Conservation (phyloP, 805 yeast genomes). For the Hanseniaspora occidentalis region DNA sequence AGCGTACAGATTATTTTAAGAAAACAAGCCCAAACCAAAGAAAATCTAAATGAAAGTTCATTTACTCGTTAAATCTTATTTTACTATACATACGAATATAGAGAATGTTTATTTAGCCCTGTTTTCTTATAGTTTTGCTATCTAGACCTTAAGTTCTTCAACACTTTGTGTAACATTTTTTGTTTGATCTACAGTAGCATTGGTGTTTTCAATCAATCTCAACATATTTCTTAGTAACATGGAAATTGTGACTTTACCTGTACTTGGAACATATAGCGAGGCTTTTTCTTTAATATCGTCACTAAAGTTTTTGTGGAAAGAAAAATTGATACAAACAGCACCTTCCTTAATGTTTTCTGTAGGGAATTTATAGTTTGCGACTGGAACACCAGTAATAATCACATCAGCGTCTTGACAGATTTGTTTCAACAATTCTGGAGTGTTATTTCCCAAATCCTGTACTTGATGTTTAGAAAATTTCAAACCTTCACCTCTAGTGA, state of each 20-base stretch:
- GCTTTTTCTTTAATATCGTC: conserved; percentile 78
- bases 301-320: conserved; percentile 77
- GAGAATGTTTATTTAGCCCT: too few relatives aligned
- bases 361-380: conserved; percentile 74
- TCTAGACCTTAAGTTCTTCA: too few relatives aligned
- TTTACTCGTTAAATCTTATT: too few relatives aligned
- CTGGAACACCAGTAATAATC: conserved; percentile 91
- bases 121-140: too few relatives aligned
- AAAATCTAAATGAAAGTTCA: too few relatives aligned
- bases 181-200: neutral
- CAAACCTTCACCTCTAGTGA: conserved; percentile 89
- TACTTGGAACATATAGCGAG: conserved; percentile 85
- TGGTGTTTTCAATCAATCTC: conserved; percentile 59
- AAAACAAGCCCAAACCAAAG: too few relatives aligned
- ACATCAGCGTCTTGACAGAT: conserved; percentile 75
- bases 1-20: too few relatives aligned
- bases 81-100: too few relatives aligned
- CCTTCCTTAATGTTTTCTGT: conserved; percentile 71
- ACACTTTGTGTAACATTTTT: too few relatives aligned
- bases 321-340: conserved; percentile 80
- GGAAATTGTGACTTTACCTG: conserved; percentile 92
- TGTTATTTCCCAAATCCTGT: conserved; percentile 35
- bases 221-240: conserved; percentile 86
- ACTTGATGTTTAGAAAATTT: conserved; percentile 75
- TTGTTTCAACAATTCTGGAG: conserved; percentile 37